Base-by-base conservation (phyloP, 495 filamentous ascomycete species). In the Margaritispora aquatica region DNA sequence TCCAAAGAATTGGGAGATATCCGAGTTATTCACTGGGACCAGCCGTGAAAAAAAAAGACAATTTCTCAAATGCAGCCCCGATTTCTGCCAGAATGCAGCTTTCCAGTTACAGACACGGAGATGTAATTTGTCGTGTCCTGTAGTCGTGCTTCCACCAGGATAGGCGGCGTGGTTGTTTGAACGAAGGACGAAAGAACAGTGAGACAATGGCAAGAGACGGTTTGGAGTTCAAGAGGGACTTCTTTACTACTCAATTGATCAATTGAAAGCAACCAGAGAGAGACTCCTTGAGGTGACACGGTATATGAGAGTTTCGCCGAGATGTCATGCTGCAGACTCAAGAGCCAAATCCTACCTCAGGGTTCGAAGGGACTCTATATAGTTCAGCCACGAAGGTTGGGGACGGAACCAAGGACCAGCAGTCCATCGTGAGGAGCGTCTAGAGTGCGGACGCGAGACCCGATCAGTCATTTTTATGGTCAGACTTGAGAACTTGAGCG, bases 1-100 rank as follows among this genome's bases (percentile, higher is more conserved):
- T 50, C 44, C 8, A 48, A 22, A 5, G 47, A 24, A 50, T 50
- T 23, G n/a, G 47, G 20, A 24, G 27, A 38, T 47, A 51, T 46
- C 47, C 19, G 38, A 24, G 41, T 24, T 49, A 26, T 66, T 63
- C 64, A 67, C 64, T 63, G 58, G 64, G 63, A 24, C 64, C 61
- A 67, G 64, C 64, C 51, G 61, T 67, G 64, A 62, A 60, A 54
- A 61, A 62, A 60, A 54, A 59, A 56, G 55, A n/a, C 44, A 34
- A 58, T 48, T 51, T 41, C 61, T 57, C 54, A 2, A 54, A 60
- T 56, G 36, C 47, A 60, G 57, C 34, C 56, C 55, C 24, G 29
- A 9, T 27, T 49, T n/a, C 8, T 9, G 55, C 22, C 34, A 48
- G 24, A 54, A 58, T 52, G 24, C 17, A 52, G 15, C 50, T 13